These are phyloP conservation scores for Ganoderma sinense DNA, from an alignment of 1,284 basidiomycete species.

Conservation along the genomic window DNA sequence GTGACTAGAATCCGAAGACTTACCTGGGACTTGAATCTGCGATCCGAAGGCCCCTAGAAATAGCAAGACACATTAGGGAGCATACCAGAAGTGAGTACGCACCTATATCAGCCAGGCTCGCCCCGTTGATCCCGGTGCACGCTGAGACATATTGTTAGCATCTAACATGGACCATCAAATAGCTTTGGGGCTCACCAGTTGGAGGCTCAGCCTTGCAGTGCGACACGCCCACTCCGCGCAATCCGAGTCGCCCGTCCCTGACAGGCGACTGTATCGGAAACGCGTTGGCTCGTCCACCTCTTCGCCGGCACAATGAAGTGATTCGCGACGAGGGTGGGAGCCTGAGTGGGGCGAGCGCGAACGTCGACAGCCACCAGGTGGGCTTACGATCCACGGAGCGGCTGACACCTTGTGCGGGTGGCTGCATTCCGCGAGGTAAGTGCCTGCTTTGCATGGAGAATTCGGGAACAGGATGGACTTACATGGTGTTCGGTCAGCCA, in stretches of 20 bases:
- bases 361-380: slow-evolving; percentile 19
- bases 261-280: slow-evolving; percentile 16
- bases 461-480: neutral
- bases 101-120: neutral
- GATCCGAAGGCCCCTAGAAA: neutral
- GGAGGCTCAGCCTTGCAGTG: slow-evolving; percentile 18
- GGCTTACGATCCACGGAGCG: slow-evolving; percentile 12
- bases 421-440: neutral
- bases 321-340: slow-evolving; percentile 6
- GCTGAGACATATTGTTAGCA: neutral
- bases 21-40: neutral
- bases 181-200: slow-evolving; percentile 1
- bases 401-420: neutral
- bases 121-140: neutral
- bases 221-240: slow-evolving; percentile 15
- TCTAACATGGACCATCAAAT: neutral
- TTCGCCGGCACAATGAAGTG: neutral
- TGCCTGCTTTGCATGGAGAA: neutral
- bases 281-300: slow-evolving; percentile 14
- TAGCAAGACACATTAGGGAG: neutral
- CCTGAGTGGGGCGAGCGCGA: slow-evolving; percentile 15
- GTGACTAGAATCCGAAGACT: neutral
- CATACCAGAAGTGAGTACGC: neutral
- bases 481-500: slow-evolving; percentile 9
- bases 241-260: slow-evolving; percentile 18